Conservation (phyloP, 2,329 filamentous ascomycete genomes). For the Blastomyces silverae region DNA sequence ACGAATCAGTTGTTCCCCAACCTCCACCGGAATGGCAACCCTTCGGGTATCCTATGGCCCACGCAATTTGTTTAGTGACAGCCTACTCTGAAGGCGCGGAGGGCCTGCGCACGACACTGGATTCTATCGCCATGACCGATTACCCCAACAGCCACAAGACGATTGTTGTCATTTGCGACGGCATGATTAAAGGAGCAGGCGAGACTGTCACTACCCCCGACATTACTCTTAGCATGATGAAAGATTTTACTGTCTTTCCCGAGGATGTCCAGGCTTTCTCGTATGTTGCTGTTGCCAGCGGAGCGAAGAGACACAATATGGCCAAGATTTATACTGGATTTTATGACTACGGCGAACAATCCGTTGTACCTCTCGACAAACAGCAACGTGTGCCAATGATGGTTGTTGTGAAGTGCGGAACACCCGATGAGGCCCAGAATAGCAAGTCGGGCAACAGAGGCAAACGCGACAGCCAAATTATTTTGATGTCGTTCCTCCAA, state of each 20-base stretch:
- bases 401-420: slow-evolving; percentile 90
- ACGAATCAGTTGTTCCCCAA: slow-evolving; percentile 91
- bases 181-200: slow-evolving; percentile 92
- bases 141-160: slow-evolving; percentile 99
- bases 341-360: slow-evolving; percentile 87
- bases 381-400: slow-evolving; percentile 98
- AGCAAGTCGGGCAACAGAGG: slow-evolving; percentile 94
- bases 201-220: slow-evolving; percentile 84
- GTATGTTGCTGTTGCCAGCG: slow-evolving; percentile 92
- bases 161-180: slow-evolving; percentile 93
- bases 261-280: slow-evolving; percentile 86
- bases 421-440: slow-evolving; percentile 71
- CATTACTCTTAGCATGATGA: slow-evolving; percentile 87
- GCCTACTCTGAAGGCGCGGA: slow-evolving; percentile 94
- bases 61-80: slow-evolving; percentile 89
- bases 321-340: slow-evolving; percentile 97
- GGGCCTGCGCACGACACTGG: slow-evolving; percentile 84
- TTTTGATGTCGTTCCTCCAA: slow-evolving; percentile 98
- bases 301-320: slow-evolving; percentile 98
- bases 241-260: slow-evolving; percentile 70
- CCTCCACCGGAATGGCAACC: slow-evolving; percentile 96
- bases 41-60: slow-evolving; percentile 89
- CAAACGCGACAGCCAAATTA: slow-evolving; percentile 98
- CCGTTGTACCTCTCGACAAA: slow-evolving; percentile 70
- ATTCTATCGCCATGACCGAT: slow-evolving; percentile 95